Evolutionary conservation across 139 green algal genomes (phyloP).

Genomic region (Tetraselmis striata): DNA sequence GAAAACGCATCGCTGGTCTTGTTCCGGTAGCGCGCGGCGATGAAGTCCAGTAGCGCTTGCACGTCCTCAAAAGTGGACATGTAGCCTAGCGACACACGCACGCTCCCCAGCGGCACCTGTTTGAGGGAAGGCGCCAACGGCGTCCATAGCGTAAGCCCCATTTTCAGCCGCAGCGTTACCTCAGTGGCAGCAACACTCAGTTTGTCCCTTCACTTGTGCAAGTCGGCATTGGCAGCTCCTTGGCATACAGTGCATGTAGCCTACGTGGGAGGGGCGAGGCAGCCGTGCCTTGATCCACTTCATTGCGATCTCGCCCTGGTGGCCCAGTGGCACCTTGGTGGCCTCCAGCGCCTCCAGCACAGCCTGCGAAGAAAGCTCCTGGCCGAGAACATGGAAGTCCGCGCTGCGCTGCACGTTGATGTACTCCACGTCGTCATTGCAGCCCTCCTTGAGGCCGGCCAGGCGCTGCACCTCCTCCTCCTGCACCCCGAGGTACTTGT

Average conservation of each 20-base stretch:
- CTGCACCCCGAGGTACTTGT: conserved; percentile 48
- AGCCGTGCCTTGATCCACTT: conserved; percentile 40
- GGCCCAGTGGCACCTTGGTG: conserved; percentile 20
- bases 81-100: conserved; percentile 51
- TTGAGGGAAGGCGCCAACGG: no score
- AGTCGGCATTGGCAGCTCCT: no score
- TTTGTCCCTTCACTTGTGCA: no score
- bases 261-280: not conserved
- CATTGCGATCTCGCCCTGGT: conserved; percentile 22
- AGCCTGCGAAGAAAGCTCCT: not conserved
- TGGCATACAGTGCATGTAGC: not conserved
- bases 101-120: conserved; percentile 52
- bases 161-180: no score
- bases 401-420: conserved; percentile 42
- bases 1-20: not conserved
- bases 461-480: conserved; percentile 51
- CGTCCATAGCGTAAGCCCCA: no score
- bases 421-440: conserved; percentile 64
- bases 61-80: conserved; percentile 57
- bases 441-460: conserved; percentile 61
- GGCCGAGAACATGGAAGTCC: not conserved
- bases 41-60: conserved; percentile 10
- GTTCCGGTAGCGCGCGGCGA: not conserved
- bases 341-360: conserved; percentile 21
- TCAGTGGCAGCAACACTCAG: no score